Base-by-base conservation (phyloP, 2,329 filamentous ascomycete species). In the Ophiostoma australiae region DNA sequence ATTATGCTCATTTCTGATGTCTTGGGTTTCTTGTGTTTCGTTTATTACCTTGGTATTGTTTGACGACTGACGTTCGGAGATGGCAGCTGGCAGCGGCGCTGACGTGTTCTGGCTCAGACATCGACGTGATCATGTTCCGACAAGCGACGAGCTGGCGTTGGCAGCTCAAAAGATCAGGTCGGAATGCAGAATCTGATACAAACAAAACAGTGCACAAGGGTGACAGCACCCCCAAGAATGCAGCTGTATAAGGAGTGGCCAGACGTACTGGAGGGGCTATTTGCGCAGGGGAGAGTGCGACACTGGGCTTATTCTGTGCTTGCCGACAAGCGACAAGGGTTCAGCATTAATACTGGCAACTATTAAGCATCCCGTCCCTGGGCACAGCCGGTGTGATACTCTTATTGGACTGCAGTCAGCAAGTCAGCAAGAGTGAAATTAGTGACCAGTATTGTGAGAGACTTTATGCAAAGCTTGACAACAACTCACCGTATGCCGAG, bases 401-500 rank as follows among this genome's bases (percentile, higher is more conserved):
- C n/a, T 41, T 67, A 68, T 70, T 67, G 69, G 63, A 48, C 20
- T 61, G 23, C 35, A 44, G 69, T 61, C 63, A 27, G 58, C 41
- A 65, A 44, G 69, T 61, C 63, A 27, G 58, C 41, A 65, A 44
- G 17, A 58, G 52, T 37, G 20, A 67, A 70, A 68, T 70, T 48
- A 70, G 63, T 6, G 39, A 23, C 69, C 69, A 48, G 68, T 63
- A 35, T 63, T 35, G 3, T 10, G 15, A 20, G 27, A 33, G 33
- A 61, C n/a, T 61, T 27, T 10, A 31, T 63, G 27, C 58, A 63
- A 58, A 55, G 4, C 7, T 48, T 11, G n/a, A 13, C 15, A 15
- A 35, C 58, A 63, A 63, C 27, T 35, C 27, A 33, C 27, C 58
- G n/a, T 23, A 48, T 17, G 23, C 15, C 6, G 27, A 35, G 58